Evolutionary conservation across 1,139 yeast genomes (phyloP).

Genomic region (Hansenula sp.): DNA sequence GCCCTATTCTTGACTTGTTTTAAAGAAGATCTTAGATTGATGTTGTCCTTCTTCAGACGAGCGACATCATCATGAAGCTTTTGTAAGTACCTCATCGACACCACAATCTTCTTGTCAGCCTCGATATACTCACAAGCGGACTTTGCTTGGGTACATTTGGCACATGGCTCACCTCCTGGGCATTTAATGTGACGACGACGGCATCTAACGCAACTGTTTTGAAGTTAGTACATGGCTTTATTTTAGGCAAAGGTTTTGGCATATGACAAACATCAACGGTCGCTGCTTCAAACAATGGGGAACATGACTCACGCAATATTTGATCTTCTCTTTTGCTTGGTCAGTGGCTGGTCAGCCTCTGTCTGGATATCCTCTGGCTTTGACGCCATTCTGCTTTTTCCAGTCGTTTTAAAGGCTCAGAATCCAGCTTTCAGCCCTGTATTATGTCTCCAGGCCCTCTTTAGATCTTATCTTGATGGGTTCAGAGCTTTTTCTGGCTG

Average conservation of each 20-base stretch:
- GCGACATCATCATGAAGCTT: slow-evolving; percentile 64
- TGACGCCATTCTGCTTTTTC: no score
- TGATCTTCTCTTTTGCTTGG: slow-evolving; percentile 15
- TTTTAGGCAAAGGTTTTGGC: no score
- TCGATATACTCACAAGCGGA: slow-evolving; percentile 72
- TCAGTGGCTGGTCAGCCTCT: slow-evolving; percentile 1
- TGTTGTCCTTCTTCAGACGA: slow-evolving; percentile 47
- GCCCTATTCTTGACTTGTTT: slow-evolving; percentile 22
- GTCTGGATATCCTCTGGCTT: not conserved
- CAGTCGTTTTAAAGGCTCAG: not conserved
- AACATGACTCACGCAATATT: slow-evolving; percentile 18
- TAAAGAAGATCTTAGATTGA: slow-evolving; percentile 44
- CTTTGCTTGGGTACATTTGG: slow-evolving; percentile 56
- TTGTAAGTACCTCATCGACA: slow-evolving; percentile 68
- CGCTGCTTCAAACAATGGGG: no score
- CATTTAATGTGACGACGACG: slow-evolving; percentile 75
- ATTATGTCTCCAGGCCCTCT: no score
- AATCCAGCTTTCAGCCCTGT: no score
- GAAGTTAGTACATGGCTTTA: no score
- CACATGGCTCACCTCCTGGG: slow-evolving; percentile 79
- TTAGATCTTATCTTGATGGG: no score
- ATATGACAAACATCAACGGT: no score
- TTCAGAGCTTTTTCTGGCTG: no score
- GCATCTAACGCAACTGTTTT: slow-evolving; percentile 62
- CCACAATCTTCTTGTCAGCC: slow-evolving; percentile 74